A percentile compares a stretch with the other conserved stretches of the same genome.
Conservation (phyloP, 495 filamentous ascomycete genomes). For the Eremomyces bilateralis region DNA sequence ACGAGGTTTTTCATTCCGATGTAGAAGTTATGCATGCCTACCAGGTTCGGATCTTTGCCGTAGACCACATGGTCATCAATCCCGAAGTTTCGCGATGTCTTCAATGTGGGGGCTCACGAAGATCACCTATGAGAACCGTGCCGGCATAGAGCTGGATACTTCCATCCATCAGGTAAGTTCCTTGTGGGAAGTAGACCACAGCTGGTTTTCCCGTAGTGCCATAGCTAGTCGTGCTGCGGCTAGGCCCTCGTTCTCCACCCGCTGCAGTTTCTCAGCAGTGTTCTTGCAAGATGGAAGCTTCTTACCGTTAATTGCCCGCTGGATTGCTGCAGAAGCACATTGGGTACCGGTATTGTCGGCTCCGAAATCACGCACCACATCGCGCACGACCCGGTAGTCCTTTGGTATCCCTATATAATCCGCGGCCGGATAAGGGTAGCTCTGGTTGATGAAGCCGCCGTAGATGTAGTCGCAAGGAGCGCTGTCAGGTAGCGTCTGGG, state of each 20-base stretch:
- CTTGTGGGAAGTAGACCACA: constrained; percentile 27
- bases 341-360: constrained; percentile 28
- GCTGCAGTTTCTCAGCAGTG: too few relatives aligned
- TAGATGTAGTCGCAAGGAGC: too few relatives aligned
- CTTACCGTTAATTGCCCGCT: constrained; percentile 18
- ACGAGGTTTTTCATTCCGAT: constrained; percentile 24
- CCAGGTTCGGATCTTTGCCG: constrained; percentile 19
- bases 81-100: constrained; percentile 16
- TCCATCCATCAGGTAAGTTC: constrained; percentile 22
- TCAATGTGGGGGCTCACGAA: constrained; percentile 19
- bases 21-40: constrained; percentile 22
- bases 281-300: too few relatives aligned
- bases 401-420: too few relatives aligned
- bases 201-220: constrained; percentile 28
- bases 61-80: constrained; percentile 18
- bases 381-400: constrained; percentile 21
- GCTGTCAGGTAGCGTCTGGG: too few relatives aligned
- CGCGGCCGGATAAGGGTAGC: too few relatives aligned
- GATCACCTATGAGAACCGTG: constrained; percentile 26
- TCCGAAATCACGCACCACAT: constrained; percentile 19
- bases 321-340: constrained; percentile 32
- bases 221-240: constrained; percentile 14
- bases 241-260: too few relatives aligned
- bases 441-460: too few relatives aligned
- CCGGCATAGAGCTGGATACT: constrained; percentile 23